These are phyloP conservation scores for Penicillium subrubescens DNA, from an alignment of 495 filamentous ascomycete species.

Conservation along the genomic window DNA sequence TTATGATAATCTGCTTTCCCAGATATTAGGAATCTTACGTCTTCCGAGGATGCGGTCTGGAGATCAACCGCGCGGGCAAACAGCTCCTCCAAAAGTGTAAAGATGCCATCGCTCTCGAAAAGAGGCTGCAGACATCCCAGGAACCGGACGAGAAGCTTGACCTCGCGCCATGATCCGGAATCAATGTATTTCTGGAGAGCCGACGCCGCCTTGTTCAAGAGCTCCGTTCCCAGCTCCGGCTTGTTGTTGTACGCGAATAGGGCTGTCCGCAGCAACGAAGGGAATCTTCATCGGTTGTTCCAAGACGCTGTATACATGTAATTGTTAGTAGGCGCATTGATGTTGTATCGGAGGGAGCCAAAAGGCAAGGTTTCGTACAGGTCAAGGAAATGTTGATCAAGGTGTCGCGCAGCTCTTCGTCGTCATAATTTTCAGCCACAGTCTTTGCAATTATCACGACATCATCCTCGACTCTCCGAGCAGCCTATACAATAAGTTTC, in stretches of 20 bases:
- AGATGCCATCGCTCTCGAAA: constrained; percentile 83
- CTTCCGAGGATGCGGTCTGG: constrained; percentile 86
- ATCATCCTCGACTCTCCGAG: constrained; percentile 81
- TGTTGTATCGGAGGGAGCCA: neutral
- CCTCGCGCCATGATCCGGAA: constrained; percentile 79
- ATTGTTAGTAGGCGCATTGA: constrained; percentile 16
- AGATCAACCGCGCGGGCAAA: constrained; percentile 83
- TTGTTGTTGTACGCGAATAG: constrained; percentile 74
- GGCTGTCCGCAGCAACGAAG: constrained; percentile 79
- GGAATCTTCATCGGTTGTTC: constrained; percentile 98
- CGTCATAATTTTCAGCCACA: constrained; percentile 78
- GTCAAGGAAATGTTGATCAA: constrained; percentile 75
- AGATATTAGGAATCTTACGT: constrained; percentile 57
- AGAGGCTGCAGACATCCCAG: constrained; percentile 78
- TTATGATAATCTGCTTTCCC: neutral
- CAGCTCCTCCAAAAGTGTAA: constrained; percentile 79
- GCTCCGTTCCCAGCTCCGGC: constrained; percentile 67
- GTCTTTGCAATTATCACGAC: constrained; percentile 72
- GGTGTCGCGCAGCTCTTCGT: constrained; percentile 67
- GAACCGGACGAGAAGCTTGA: constrained; percentile 88
- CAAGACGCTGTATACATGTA: constrained; percentile 46
- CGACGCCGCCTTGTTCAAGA: constrained; percentile 61
- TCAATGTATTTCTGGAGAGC: constrained; percentile 63
- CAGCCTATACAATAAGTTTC: constrained; percentile 48
- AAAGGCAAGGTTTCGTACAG: constrained; percentile 55